Conservation (phyloP, 2,329 filamentous ascomycete genomes). For the Pleurostoma richardsiae region DNA sequence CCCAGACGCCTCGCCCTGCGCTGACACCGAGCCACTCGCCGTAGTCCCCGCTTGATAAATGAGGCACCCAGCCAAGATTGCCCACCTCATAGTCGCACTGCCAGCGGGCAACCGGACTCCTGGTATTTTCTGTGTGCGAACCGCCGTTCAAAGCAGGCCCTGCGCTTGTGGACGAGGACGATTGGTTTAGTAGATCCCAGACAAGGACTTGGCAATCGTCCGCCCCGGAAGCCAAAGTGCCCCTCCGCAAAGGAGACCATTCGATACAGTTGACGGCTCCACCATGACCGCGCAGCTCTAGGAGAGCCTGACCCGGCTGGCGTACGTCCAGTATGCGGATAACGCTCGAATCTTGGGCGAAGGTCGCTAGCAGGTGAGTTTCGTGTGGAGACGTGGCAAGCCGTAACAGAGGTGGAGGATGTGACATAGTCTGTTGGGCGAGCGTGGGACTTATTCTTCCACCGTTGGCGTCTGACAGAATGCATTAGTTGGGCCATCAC, state of each 20-base stretch:
- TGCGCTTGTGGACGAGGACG: conserved; percentile 21
- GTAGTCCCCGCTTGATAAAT: conserved; percentile 59
- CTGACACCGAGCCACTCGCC: conserved; percentile 83
- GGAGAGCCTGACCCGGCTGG: conserved; percentile 88
- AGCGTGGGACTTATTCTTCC: conserved; percentile 69
- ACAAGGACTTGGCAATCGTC: conserved; percentile 90
- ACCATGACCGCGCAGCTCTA: conserved; percentile 86
- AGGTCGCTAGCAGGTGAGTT: conserved; percentile 92
- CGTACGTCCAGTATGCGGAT: conserved; percentile 95
- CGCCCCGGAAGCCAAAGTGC: conserved; percentile 83
- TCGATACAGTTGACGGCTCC: conserved; percentile 88
- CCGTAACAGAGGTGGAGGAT: conserved; percentile 72
- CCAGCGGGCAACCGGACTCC: conserved; percentile 72
- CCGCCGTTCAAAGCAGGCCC: conserved; percentile 33
- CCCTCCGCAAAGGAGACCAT: conserved; percentile 85
- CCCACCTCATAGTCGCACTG: conserved; percentile 82
- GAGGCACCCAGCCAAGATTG: conserved; percentile 81
- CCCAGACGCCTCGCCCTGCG: conserved; percentile 77
- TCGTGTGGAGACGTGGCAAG: conserved; percentile 92
- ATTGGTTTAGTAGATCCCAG: conserved; percentile 79
- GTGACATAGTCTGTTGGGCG: conserved; percentile 70
- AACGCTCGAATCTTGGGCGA: conserved; percentile 85
- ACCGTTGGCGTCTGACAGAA: conserved; percentile 42
- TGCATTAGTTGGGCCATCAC: background rate
- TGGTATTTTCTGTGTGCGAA: conserved; percentile 49